These are phyloP conservation scores for Liquidambar formosana DNA, from an alignment of 164 flowering plant genomes.

Conservation along the genomic window DNA sequence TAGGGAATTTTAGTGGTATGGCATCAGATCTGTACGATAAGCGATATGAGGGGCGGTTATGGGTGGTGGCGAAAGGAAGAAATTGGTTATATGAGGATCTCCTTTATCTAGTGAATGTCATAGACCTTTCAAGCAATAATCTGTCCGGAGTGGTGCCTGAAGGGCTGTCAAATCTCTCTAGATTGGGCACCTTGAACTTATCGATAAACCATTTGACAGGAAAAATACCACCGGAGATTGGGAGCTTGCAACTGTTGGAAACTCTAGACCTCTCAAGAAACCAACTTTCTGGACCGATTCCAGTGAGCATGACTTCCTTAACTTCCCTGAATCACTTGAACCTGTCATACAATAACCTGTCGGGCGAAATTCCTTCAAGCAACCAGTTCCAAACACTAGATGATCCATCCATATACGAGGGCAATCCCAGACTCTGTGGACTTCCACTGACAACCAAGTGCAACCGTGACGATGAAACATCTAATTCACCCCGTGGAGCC, in stretches of 20 bases:
- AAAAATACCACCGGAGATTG: too few species aligned
- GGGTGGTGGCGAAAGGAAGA: constrained; percentile 8
- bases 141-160: too few species aligned
- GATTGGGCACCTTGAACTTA: too few species aligned
- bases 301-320: constrained; percentile 3
- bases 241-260: background rate
- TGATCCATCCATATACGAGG: background rate
- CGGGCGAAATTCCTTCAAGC: constrained; percentile 3
- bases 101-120: constrained; percentile 1
- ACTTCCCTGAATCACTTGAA: too few species aligned
- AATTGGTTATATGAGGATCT: background rate
- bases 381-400: background rate
- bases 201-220: too few species aligned
- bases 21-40: background rate
- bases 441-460: too few species aligned
- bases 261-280: constrained; percentile 1
- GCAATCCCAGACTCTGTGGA: background rate
- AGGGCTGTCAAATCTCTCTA: background rate
- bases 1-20: constrained; percentile 14
- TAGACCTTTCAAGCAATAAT: too few species aligned
- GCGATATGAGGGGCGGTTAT: background rate
- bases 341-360: too few species aligned
- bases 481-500: background rate
- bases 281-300: background rate
- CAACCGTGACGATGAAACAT: too few species aligned